Percentiles rank a stretch among this genome's conserved stretches.
These are phyloP conservation scores for Tetracladium setigerum DNA, from an alignment of 495 filamentous ascomycete genomes.

Conservation along the genomic window DNA sequence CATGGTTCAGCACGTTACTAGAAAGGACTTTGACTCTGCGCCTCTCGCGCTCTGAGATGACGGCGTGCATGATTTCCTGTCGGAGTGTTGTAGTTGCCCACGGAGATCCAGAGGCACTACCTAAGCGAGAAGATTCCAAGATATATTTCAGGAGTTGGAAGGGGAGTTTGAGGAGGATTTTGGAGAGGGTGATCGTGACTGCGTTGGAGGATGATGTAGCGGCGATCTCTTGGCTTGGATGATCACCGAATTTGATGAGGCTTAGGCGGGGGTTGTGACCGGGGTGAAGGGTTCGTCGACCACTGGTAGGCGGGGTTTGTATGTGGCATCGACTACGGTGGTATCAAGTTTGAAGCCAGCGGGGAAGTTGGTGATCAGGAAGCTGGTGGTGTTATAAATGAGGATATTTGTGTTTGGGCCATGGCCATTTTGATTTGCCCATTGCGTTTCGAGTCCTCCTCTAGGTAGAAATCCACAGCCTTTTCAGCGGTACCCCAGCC, in stretches of 20 bases:
- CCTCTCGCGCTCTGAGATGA: constrained; percentile 54
- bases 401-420: constrained; percentile 23
- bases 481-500: constrained; percentile 47
- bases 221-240: constrained; percentile 23
- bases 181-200: constrained; percentile 43
- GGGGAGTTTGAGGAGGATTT: constrained; percentile 55
- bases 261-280: constrained; percentile 41
- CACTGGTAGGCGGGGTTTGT: constrained; percentile 30
- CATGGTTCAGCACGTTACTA: constrained; percentile 13
- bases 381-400: constrained; percentile 30
- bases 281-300: constrained; percentile 22
- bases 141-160: constrained; percentile 49
- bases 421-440: constrained; percentile 20
- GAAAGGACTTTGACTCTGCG: constrained; percentile 20
- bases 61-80: constrained; percentile 37
- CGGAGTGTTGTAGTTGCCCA: constrained; percentile 34
- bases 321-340: constrained; percentile 26
- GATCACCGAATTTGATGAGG: constrained; percentile 60
- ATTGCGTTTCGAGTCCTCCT: constrained; percentile 25
- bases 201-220: constrained; percentile 19
- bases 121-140: constrained; percentile 42
- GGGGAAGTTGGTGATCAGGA: constrained; percentile 39
- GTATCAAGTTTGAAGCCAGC: constrained; percentile 40
- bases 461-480: constrained; percentile 33
- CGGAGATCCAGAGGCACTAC: constrained; percentile 32